Percentiles rank a stretch among this genome's conserved stretches.
phyloP scores from a whole-genome alignment of 1,139 yeast genomes.

The Candida buenavistaensis region DNA sequence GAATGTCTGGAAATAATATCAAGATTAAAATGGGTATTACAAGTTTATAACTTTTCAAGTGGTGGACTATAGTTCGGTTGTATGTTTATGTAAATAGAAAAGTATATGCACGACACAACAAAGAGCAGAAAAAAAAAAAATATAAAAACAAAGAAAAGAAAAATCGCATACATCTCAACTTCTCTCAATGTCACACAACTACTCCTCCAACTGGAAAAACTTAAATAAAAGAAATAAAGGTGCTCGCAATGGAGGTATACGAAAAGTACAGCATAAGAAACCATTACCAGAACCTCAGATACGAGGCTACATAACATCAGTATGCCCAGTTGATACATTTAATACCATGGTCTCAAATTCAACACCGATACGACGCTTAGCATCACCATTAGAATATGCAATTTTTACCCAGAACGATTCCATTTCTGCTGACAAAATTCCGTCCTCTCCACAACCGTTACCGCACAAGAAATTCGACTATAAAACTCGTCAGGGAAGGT shows the following conservation, averaged over 20 bases:
- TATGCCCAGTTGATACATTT: slow-evolving; percentile 1
- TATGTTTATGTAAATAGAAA: background rate
- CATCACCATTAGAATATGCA: slow-evolving; percentile 24
- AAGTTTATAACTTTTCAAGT: slow-evolving; percentile 38
- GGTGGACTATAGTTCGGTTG: slow-evolving; percentile 6
- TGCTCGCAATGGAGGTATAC: slow-evolving; percentile 4
- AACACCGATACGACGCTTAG: slow-evolving; percentile 6
- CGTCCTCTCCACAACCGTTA: slow-evolving; percentile 8
- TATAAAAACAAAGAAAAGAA: background rate
- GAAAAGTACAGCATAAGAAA: slow-evolving; percentile 5
- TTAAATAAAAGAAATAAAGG: slow-evolving; percentile 24
- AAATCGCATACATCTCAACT: background rate
- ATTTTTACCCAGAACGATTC: slow-evolving; percentile 32
- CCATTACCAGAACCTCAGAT: slow-evolving; percentile 3
- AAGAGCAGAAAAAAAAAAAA: background rate
- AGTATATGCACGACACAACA: too few relatives aligned
- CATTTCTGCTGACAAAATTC: slow-evolving; percentile 19
- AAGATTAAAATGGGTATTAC: slow-evolving; percentile 55
- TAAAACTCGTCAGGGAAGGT: too few relatives aligned
- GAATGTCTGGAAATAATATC: slow-evolving; percentile 77
- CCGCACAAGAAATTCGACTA: too few relatives aligned
- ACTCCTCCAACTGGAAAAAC: slow-evolving; percentile 40
- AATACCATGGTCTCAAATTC: background rate
- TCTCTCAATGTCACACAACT: too few relatives aligned
- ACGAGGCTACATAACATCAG: slow-evolving; percentile 3